These are phyloP conservation scores for Cydonia oblonga DNA, from an alignment of 331 rosid species.

Conservation along the genomic window DNA sequence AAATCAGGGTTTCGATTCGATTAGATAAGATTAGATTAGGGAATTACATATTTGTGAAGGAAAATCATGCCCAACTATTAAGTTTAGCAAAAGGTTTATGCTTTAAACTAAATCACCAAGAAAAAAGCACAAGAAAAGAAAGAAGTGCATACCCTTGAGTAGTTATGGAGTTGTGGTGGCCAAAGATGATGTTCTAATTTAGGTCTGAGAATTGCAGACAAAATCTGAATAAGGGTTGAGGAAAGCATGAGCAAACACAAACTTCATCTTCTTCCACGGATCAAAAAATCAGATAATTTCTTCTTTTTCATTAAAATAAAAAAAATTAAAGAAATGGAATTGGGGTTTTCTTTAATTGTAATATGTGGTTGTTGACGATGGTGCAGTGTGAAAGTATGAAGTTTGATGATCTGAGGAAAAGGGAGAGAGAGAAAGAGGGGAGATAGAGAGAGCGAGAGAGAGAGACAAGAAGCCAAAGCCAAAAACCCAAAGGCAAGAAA, in stretches of 20 bases:
- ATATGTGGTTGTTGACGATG: background rate
- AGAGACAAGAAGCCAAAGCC: background rate
- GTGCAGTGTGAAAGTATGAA: background rate
- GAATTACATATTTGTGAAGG: background rate
- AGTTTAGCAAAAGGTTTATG: background rate
- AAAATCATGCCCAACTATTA: background rate
- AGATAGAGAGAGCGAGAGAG: background rate
- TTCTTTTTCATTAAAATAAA: background rate
- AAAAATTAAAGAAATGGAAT: background rate
- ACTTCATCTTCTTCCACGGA: conserved; percentile 6
- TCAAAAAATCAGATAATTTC: background rate
- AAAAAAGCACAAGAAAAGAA: background rate
- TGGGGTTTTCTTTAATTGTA: background rate
- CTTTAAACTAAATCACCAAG: background rate
- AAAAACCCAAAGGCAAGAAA: background rate
- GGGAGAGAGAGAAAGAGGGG: background rate
- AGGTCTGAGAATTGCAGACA: background rate
- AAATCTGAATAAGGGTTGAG: background rate
- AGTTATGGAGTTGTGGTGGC: background rate
- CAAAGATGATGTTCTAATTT: background rate
- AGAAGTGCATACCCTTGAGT: background rate
- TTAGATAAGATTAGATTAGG: background rate
- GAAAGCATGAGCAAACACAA: background rate
- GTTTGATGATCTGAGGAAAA: background rate
- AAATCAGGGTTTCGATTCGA: background rate